Conservation (phyloP, 139 green algal species). For the Deuterostichococcus epilithicus region DNA sequence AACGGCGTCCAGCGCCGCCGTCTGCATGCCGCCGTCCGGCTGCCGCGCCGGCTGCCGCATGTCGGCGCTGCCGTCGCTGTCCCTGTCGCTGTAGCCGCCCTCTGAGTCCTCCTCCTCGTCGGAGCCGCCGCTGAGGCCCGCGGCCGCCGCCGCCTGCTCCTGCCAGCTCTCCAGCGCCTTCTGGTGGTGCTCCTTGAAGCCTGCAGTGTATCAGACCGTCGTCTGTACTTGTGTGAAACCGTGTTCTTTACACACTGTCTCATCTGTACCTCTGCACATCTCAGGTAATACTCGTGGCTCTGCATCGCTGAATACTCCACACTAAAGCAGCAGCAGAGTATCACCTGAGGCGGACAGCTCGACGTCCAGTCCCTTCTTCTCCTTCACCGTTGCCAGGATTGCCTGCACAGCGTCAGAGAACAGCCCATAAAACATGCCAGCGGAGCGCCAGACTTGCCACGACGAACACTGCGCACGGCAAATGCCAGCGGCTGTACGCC, state of each 20-base stretch:
- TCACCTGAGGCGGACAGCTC: conserved; percentile 52
- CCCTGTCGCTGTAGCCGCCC: not conserved
- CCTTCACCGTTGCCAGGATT: not conserved
- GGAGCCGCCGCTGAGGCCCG: not conserved
- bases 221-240: no score
- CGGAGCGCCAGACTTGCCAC: not conserved
- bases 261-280: no score
- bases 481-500: not conserved
- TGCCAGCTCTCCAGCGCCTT: conserved; percentile 33
- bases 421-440: not conserved
- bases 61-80: not conserved
- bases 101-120: not conserved
- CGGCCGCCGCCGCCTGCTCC: not conserved
- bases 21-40: no score
- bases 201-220: no score
- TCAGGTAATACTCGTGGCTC: no score
- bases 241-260: no score
- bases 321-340: not conserved
- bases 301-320: no score
- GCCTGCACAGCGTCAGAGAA: not conserved
- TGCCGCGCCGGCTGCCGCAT: not conserved
- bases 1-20: not conserved
- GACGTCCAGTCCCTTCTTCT: conserved; percentile 43
- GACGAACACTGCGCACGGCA: not conserved
- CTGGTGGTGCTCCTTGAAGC: conserved; percentile 61